Percentiles rank a stretch among this genome's conserved stretches.
phyloP scores from a whole-genome alignment of 176 grass and related monocot species.

The Aegilops tauschii region DNA sequence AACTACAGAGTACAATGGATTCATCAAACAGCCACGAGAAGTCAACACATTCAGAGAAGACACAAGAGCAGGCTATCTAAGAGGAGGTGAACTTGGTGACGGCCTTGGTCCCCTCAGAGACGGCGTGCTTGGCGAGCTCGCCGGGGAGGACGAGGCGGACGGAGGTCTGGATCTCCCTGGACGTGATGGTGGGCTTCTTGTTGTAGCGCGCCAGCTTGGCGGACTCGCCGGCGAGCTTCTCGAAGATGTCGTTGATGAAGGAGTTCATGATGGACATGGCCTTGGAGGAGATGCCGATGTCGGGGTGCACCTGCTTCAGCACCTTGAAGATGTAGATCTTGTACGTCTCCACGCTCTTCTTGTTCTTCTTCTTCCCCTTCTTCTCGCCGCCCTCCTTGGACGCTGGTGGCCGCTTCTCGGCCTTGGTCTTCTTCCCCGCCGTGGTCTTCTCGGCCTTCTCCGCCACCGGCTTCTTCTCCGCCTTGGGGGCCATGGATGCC shows the following conservation, averaged over 20 bases:
- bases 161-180: slow-evolving; percentile 59
- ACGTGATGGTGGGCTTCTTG: slow-evolving; percentile 70
- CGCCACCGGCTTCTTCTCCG: no score
- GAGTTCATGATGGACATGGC: slow-evolving; percentile 93
- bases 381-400: no score
- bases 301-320: slow-evolving; percentile 73
- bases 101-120: slow-evolving; percentile 62
- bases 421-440: no score
- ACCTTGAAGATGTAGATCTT: slow-evolving; percentile 93
- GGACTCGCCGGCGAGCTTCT: slow-evolving; percentile 65
- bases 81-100: slow-evolving; percentile 61
- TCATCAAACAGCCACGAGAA: no score
- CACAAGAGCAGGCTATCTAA: no score
- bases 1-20: no score
- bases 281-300: slow-evolving; percentile 76
- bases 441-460: no score
- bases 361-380: background rate
- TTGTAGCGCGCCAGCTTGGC: slow-evolving; percentile 44
- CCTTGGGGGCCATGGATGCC: no score
- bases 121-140: slow-evolving; percentile 61
- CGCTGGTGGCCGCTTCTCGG: no score
- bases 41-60: no score
- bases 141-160: slow-evolving; percentile 63
- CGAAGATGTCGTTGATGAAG: slow-evolving; percentile 92
- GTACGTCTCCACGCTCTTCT: slow-evolving; percentile 61